Conservation (phyloP, 345 rosid species). For the Stellera chamaejasme region DNA sequence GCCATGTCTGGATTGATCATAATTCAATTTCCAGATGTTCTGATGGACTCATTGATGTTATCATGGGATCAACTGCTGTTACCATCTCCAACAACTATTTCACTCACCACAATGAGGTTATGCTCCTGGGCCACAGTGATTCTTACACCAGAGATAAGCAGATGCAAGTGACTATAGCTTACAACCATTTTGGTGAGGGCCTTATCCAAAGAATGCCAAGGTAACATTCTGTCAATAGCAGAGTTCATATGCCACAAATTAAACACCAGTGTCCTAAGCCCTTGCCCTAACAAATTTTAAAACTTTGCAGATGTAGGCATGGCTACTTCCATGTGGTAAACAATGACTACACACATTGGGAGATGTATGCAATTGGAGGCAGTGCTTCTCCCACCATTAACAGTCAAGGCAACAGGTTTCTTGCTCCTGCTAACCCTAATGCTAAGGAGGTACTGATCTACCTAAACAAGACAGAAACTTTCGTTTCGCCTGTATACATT, state of each 20-base stretch:
- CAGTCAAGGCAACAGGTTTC: constrained; percentile 85
- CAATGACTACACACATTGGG: constrained; percentile 96
- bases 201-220: constrained; percentile 94
- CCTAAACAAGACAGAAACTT: neutral
- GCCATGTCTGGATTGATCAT: constrained; percentile 84
- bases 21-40: constrained; percentile 66
- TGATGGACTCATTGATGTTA: constrained; percentile 67
- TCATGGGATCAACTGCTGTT: constrained; percentile 56
- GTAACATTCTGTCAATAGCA: constrained; percentile 10
- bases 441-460: constrained; percentile 35
- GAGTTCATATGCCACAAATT: too few relatives aligned
- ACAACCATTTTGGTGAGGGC: constrained; percentile 94
- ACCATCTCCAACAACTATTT: constrained; percentile 54
- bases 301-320: constrained; percentile 63
- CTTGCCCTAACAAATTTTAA: too few relatives aligned
- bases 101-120: constrained; percentile 77
- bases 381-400: constrained; percentile 88
- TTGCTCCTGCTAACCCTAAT: constrained; percentile 65
- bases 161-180: constrained; percentile 88
- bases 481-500: neutral
- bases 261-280: too few relatives aligned
- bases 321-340: constrained; percentile 92
- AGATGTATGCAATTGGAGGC: constrained; percentile 97
- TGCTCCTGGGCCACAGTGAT: constrained; percentile 85
- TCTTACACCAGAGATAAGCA: constrained; percentile 71